phyloP scores from a whole-genome alignment of 305 asterid species.

The Plantago coronopus region DNA sequence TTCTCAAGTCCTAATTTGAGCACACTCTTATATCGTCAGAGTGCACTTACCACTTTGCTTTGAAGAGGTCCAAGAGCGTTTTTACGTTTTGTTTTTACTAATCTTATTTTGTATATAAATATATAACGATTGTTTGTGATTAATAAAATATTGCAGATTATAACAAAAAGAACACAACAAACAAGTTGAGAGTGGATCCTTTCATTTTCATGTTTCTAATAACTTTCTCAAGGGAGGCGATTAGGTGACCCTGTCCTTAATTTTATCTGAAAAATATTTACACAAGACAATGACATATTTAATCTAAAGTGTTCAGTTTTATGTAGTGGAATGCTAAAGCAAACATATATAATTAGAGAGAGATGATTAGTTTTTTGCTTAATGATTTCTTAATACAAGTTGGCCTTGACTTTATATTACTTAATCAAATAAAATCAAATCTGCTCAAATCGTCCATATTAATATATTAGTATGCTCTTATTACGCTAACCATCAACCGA shows the following conservation, averaged over 20 bases:
- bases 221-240: constrained; percentile 13
- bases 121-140: no score
- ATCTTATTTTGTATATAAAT: no score
- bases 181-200: background rate
- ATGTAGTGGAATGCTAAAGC: constrained; percentile 27
- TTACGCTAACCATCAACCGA: constrained; percentile 7
- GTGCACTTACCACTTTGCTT: no score
- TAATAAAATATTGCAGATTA: no score
- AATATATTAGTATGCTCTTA: constrained; percentile 8
- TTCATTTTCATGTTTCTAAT: constrained; percentile 4
- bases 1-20: no score
- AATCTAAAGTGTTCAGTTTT: background rate
- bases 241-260: constrained; percentile 22
- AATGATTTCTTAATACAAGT: constrained; percentile 21
- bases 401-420: constrained; percentile 28
- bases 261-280: constrained; percentile 17
- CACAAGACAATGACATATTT: constrained; percentile 6
- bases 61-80: no score
- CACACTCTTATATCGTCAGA: no score
- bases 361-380: background rate
- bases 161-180: no score
- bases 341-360: constrained; percentile 16
- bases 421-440: constrained; percentile 23
- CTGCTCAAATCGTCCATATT: constrained; percentile 28
- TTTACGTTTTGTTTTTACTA: no score